phyloP scores from a whole-genome alignment of 73 alveolate genomes.

The Durusdinium trenchii region DNA sequence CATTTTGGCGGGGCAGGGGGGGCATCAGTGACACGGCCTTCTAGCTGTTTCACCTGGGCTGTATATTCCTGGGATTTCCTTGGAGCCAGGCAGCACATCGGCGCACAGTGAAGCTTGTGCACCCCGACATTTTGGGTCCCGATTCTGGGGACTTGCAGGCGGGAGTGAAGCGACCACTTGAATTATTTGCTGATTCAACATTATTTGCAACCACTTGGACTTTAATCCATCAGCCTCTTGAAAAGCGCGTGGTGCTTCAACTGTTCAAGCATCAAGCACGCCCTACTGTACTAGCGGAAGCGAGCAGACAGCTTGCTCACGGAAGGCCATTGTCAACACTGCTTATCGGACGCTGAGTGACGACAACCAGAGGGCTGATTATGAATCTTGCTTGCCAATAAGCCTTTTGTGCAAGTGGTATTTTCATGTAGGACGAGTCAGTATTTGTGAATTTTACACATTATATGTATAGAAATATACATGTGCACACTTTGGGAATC shows the following conservation, averaged over 20 bases:
- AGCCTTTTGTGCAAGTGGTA: background rate
- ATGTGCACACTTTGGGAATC: no score
- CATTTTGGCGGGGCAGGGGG: background rate
- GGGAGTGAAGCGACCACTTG: background rate
- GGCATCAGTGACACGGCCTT: no score
- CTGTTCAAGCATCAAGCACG: no score
- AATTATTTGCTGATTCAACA: background rate
- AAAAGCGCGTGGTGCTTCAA: no score
- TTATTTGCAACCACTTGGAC: no score
- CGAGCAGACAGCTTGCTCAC: background rate
- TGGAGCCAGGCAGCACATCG: conserved; percentile 73
- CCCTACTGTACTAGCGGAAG: no score
- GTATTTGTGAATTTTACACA: no score
- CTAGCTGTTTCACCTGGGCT: no score
- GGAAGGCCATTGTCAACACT: conserved; percentile 60
- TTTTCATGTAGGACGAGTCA: no score
- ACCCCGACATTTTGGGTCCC: conserved; percentile 77
- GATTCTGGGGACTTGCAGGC: conserved; percentile 78
- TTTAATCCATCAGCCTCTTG: no score
- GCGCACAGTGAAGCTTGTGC: conserved; percentile 83
- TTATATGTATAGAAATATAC: no score
- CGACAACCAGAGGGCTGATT: background rate
- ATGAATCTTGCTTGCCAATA: background rate
- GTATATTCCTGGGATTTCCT: no score
- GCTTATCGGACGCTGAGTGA: conserved; percentile 80